These are phyloP conservation scores for Gossypium longicalyx DNA, from an alignment of 345 rosid genomes.

Conservation along the genomic window DNA sequence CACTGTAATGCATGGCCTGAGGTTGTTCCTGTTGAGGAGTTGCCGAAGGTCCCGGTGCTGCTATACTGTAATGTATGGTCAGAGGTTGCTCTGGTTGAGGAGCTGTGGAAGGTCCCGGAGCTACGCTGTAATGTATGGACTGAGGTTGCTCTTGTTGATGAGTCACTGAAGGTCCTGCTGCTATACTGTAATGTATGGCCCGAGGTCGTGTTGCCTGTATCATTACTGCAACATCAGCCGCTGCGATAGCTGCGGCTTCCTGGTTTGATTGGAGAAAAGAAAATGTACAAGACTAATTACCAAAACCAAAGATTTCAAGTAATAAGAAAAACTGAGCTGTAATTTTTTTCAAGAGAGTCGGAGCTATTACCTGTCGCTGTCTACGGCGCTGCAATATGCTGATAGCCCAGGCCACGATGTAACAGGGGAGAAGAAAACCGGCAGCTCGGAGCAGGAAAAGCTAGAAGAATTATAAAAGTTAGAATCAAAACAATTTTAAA, in stretches of 20 bases:
- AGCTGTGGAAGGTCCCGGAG: neutral
- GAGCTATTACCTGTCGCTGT: too few relatives aligned
- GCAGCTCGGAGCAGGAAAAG: slow-evolving; percentile 4
- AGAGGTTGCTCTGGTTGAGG: neutral
- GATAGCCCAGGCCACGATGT: too few relatives aligned
- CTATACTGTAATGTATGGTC: neutral
- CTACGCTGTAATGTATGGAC: neutral
- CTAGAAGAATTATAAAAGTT: neutral
- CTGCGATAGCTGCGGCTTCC: neutral
- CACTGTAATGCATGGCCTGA: neutral
- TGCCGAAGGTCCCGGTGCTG: neutral
- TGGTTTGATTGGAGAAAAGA: neutral
- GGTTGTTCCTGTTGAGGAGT: neutral
- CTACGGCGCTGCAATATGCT: too few relatives aligned
- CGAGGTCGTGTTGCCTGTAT: neutral
- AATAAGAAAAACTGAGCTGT: too few relatives aligned
- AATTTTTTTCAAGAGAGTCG: too few relatives aligned
- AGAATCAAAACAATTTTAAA: neutral
- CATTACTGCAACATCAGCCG: neutral
- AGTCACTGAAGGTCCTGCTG: neutral
- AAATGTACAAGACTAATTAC: neutral
- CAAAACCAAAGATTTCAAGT: neutral
- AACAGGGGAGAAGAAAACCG: neutral
- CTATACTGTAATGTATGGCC: neutral
- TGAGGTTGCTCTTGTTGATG: neutral